These are phyloP conservation scores for Myriosclerotinia duriaeana DNA, from an alignment of 2,329 filamentous ascomycete species.

Conservation along the genomic window DNA sequence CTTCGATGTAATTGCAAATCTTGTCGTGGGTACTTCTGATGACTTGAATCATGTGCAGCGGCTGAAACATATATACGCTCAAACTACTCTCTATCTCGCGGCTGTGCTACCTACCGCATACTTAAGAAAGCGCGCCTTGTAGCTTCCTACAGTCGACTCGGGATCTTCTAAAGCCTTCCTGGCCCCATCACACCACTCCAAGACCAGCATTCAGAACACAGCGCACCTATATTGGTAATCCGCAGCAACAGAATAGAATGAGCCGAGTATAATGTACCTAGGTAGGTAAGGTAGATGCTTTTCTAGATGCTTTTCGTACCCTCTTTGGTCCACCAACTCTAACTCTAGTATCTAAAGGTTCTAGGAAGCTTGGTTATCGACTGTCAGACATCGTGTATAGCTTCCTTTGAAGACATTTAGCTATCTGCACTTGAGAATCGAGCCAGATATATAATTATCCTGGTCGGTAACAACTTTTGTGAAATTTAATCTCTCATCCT, in stretches of 20 bases:
- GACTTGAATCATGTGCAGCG: not conserved
- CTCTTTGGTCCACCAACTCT: not conserved
- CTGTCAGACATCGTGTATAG: not conserved
- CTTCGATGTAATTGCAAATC: not conserved
- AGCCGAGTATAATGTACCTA: not conserved
- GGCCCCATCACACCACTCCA: not conserved
- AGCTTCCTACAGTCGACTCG: too few species aligned
- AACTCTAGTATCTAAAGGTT: not conserved
- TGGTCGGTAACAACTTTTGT: too few species aligned
- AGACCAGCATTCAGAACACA: not conserved
- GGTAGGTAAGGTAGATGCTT: fast-evolving
- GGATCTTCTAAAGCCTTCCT: not conserved
- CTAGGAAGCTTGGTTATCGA: not conserved
- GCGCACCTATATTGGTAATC: not conserved
- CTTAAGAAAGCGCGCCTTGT: not conserved
- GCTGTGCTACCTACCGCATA: fast-evolving
- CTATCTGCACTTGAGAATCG: not conserved
- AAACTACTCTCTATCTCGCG: not conserved
- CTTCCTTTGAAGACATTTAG: not conserved
- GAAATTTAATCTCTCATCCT: too few species aligned
- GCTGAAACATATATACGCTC: too few species aligned
- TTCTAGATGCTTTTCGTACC: too few species aligned
- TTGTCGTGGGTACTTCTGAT: not conserved
- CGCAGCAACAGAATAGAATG: too few species aligned
- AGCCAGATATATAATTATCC: too few species aligned